Evolutionary conservation across 1,139 yeast species (phyloP), one percentile per base, ranked within the genome.

Genomic region (Lodderomyces oxycetoniae): DNA sequence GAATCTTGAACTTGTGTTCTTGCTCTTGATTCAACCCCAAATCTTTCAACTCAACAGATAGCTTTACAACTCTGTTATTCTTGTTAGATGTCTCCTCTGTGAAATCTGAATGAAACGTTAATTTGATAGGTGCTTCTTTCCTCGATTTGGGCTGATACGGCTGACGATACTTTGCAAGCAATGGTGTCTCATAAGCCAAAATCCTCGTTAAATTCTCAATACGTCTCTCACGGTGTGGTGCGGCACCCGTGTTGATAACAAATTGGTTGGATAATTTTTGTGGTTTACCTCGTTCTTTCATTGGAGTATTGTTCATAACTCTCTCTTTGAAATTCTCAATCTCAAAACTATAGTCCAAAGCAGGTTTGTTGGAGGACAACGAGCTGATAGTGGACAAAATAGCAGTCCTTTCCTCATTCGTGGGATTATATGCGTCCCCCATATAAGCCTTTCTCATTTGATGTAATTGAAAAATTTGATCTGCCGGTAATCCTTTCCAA

Each of bases 111-210:
- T 80, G 74, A 62, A 80, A 88, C 45, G 80, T 76, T 54, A 85
- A 82, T 34, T 65, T 67, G 27, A 88, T 56, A 3, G 88, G 86
- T 21, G 74, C 63, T 30, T 74, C 71, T 4, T 50, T 47, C 15
- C 49, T 45, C 5, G 70, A 46, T 35, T 39, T 59, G 16, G 81
- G 82, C 26, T 49, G 55, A 59, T 78, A 84, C 40, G 65, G 70
- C 59, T 79, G 79, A 47, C 91, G 80, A 55, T 71, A 82, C 56
- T 86, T 77, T 30, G 81, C 78, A 44, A 91, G 69, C 39, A 80
- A 74, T 3, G 98, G 98, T 68, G 89, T 72, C 57, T 89, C 97
- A 60, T 81, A 91, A 0, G 97, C 96, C 21, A 93, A 84, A 26
- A 86, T 67, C 49, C 96, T 73, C 50, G 80, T 81, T 51, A 82